Evolutionary conservation across 176 grass and related monocot species (phyloP).

Genomic region (Raddia guianensis): DNA sequence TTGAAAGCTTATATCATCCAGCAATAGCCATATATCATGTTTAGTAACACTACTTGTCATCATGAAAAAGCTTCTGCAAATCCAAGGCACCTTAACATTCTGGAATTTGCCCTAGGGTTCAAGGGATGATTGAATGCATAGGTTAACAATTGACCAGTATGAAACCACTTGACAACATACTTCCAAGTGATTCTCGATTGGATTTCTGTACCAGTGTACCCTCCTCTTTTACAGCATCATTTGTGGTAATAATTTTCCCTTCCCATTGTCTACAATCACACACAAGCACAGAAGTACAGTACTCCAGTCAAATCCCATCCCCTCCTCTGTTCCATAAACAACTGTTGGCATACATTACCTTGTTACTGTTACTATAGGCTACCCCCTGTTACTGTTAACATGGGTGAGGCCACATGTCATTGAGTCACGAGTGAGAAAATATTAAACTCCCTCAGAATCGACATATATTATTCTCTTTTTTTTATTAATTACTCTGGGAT

Average conservation of each 20-base stretch:
- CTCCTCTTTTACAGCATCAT: background rate
- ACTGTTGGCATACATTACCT: background rate
- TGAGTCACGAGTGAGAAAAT: too few relatives aligned
- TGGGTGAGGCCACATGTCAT: too few relatives aligned
- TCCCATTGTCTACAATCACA: background rate
- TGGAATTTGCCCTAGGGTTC: background rate
- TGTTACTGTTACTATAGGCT: background rate
- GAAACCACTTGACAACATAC: background rate
- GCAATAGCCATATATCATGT: background rate
- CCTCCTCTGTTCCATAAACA: background rate
- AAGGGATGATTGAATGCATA: too few relatives aligned
- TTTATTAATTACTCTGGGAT: background rate
- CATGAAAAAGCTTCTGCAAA: background rate
- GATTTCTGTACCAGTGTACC: background rate
- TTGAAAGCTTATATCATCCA: background rate
- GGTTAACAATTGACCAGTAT: background rate
- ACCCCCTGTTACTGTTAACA: background rate
- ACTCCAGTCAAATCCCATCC: too few relatives aligned
- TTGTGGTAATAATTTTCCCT: background rate
- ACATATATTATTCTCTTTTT: background rate
- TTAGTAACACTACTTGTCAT: background rate
- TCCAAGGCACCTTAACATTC: background rate
- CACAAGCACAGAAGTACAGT: background rate
- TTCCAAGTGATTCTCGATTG: background rate
- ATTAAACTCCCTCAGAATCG: background rate